phyloP scores from a whole-genome alignment of 2,329 filamentous ascomycete species.

The Rhynchosporium secalis region DNA sequence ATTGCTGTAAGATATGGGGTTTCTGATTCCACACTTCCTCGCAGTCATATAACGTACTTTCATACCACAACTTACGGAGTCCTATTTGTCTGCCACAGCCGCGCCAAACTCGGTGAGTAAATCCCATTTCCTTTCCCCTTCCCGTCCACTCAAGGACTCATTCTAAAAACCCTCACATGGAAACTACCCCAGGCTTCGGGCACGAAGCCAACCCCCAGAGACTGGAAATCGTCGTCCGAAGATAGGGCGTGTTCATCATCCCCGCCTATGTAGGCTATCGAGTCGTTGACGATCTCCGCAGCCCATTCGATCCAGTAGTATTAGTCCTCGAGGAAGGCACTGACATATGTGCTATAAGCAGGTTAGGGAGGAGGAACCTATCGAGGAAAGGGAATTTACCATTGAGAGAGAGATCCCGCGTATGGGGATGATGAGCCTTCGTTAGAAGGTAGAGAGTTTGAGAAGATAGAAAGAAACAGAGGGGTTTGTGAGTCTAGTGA shows the following conservation, averaged over 20 bases:
- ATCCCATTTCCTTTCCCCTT: neutral
- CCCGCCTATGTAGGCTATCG: constrained; percentile 67
- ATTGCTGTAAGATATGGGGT: neutral
- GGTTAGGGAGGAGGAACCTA: constrained; percentile 47
- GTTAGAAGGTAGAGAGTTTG: constrained; percentile 17
- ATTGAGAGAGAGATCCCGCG: constrained; percentile 60
- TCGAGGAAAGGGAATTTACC: constrained; percentile 48
- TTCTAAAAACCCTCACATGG: neutral
- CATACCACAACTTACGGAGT: constrained; percentile 69
- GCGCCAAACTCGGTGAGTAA: constrained; percentile 54
- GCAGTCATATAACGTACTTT: constrained; percentile 51
- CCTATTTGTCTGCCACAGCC: constrained; percentile 58
- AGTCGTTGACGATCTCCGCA: constrained; percentile 55
- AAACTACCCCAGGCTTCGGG: constrained; percentile 49
- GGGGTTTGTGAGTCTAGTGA: too few species aligned
- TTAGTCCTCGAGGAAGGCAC: constrained; percentile 54
- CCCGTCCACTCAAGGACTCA: neutral
- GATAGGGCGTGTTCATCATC: constrained; percentile 64
- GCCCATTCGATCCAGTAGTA: constrained; percentile 65
- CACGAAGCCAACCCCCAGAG: constrained; percentile 60
- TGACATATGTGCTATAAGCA: constrained; percentile 76
- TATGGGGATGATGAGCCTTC: constrained; percentile 56
- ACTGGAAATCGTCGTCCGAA: constrained; percentile 55
- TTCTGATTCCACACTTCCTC: neutral
- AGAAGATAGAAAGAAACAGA: neutral